Conservation (phyloP, 1,139 yeast genomes). For the Pichia sp. region DNA sequence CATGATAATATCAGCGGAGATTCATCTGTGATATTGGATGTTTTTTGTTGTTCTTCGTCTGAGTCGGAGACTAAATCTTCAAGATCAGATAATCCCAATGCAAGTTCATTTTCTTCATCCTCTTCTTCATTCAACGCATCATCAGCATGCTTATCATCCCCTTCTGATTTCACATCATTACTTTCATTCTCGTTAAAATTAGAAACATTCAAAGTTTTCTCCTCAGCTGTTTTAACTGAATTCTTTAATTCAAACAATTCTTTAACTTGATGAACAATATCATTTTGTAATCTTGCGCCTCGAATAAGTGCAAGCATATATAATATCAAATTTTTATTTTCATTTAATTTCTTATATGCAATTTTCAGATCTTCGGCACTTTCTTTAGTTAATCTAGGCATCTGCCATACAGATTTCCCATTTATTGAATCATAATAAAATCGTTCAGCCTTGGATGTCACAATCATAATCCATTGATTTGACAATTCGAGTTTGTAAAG, state of each 20-base stretch:
- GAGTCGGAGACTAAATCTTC: constrained; percentile 8
- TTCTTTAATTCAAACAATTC: too few species aligned
- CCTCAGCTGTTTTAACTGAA: too few species aligned
- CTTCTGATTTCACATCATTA: not conserved
- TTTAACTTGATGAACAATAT: not conserved
- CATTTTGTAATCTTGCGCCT: constrained; percentile 32
- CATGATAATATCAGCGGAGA: too few species aligned
- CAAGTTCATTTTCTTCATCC: constrained; percentile 18
- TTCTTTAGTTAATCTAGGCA: constrained; percentile 27
- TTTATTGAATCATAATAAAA: constrained; percentile 35
- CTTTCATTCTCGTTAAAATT: too few species aligned
- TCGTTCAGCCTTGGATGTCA: constrained; percentile 40
- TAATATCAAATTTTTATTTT: constrained; percentile 26
- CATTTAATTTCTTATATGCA: constrained; percentile 30
- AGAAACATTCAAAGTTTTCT: too few species aligned
- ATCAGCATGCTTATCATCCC: not conserved
- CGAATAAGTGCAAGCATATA: constrained; percentile 41
- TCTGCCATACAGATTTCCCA: constrained; percentile 26
- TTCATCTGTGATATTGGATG: too few species aligned
- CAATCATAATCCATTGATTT: constrained; percentile 36
- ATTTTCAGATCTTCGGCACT: constrained; percentile 22
- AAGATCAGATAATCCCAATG: constrained; percentile 15
- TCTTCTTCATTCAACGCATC: constrained; percentile 1
- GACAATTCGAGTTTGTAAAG: constrained; percentile 16
- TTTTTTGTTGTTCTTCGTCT: not conserved